These are phyloP conservation scores for Penicillium goetzii DNA, from an alignment of 495 filamentous ascomycete species.

Conservation along the genomic window DNA sequence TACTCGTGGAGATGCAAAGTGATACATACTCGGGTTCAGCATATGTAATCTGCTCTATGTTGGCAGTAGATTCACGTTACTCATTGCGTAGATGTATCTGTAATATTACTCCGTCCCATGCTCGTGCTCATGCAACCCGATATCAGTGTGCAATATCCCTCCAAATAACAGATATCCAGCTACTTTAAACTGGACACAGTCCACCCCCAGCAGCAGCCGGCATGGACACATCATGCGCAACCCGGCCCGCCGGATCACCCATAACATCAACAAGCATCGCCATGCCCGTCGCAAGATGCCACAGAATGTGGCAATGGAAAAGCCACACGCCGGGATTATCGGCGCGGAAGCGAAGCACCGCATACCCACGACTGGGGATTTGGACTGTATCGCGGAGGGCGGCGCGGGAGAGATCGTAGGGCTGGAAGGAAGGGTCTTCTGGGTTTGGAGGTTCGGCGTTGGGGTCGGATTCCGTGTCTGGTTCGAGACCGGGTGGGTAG, in stretches of 20 bases:
- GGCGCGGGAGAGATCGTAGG: constrained; percentile 38
- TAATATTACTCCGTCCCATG: background rate
- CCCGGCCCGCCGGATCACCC: constrained; percentile 26
- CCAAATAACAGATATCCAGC: background rate
- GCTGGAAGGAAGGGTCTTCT: constrained; percentile 30
- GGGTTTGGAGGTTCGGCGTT: background rate
- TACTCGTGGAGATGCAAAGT: background rate
- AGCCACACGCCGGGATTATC: constrained; percentile 66
- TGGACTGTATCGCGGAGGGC: constrained; percentile 60
- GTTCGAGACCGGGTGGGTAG: constrained; percentile 28
- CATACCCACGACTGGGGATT: constrained; percentile 58
- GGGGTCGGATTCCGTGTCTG: constrained; percentile 5
- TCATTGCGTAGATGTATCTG: background rate
- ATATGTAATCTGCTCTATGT: background rate
- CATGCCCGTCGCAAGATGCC: constrained; percentile 60
- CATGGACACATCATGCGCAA: constrained; percentile 22
- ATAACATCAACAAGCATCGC: constrained; percentile 46
- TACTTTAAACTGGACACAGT: constrained; percentile 3
- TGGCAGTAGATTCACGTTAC: background rate
- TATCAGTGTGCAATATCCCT: too few species aligned
- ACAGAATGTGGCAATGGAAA: constrained; percentile 69
- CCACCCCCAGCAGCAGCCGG: background rate
- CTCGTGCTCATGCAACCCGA: background rate
- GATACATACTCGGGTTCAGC: background rate
- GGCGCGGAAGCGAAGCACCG: constrained; percentile 67